phyloP scores from a whole-genome alignment of 257 asterid genomes.

The Jasminum sambac region DNA sequence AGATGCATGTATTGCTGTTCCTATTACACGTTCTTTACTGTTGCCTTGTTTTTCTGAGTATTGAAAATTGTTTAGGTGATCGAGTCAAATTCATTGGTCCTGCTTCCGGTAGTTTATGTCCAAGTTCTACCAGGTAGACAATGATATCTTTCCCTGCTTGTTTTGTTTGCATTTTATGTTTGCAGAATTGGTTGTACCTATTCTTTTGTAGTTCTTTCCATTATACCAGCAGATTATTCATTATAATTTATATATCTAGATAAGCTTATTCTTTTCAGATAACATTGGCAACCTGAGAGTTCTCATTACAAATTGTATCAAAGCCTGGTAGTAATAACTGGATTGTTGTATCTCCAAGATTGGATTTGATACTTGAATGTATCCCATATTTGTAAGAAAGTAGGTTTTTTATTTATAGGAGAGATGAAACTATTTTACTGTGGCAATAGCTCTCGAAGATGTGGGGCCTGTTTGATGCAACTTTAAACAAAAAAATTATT shows the following conservation, averaged over 20 bases:
- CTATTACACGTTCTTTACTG: constrained; percentile 14
- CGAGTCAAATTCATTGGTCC: constrained; percentile 75
- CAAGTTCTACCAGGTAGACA: constrained; percentile 58
- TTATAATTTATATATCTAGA: neutral
- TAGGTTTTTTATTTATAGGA: neutral
- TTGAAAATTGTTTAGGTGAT: constrained; percentile 56
- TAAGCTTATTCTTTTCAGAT: neutral
- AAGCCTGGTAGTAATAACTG: neutral
- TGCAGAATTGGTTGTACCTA: neutral
- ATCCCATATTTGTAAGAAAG: neutral
- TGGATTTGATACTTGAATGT: neutral
- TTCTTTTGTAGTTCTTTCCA: neutral
- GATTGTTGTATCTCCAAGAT: neutral
- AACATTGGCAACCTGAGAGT: neutral
- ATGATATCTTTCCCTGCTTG: constrained; percentile 9
- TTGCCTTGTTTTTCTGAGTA: constrained; percentile 19
- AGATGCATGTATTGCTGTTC: constrained; percentile 17
- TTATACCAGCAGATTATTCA: neutral
- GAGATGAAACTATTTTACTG: neutral
- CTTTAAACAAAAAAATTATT: no score
- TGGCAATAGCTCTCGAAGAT: no score
- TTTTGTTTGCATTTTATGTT: neutral
- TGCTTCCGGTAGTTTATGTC: constrained; percentile 52
- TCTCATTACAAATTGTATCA: neutral
- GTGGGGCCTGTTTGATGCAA: no score